phyloP scores from a whole-genome alignment of 2,329 filamentous ascomycete genomes.

The Ophiocordyceps unilateralis region DNA sequence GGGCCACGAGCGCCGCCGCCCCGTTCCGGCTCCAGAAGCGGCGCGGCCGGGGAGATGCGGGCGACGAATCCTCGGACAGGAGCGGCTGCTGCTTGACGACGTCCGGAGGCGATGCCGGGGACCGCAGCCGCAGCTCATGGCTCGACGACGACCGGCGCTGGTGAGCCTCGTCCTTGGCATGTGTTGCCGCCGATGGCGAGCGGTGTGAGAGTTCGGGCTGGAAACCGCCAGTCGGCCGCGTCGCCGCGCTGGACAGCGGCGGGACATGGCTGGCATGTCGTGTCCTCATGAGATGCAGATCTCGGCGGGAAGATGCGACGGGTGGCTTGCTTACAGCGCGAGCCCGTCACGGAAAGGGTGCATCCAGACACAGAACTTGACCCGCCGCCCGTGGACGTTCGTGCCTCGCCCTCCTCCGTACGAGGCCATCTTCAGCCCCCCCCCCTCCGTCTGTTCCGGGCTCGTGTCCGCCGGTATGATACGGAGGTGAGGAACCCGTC shows the following conservation, averaged over 20 bases:
- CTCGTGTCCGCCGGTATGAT: background rate
- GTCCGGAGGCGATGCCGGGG: background rate
- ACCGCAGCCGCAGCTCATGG: background rate
- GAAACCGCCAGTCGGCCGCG: too few relatives aligned
- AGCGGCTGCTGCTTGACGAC: background rate
- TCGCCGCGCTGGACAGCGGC: background rate
- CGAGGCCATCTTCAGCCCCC: background rate
- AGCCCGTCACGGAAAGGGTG: background rate
- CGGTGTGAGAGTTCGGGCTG: background rate
- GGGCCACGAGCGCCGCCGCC: slow-evolving; percentile 54
- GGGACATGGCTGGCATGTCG: background rate
- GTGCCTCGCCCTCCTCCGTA: too few relatives aligned
- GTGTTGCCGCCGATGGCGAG: background rate
- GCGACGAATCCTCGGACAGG: background rate
- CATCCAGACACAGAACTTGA: too few relatives aligned
- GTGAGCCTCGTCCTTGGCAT: background rate
- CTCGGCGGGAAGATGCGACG: background rate
- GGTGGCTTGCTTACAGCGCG: background rate
- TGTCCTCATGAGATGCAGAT: background rate
- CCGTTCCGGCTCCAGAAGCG: slow-evolving; percentile 48
- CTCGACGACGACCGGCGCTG: background rate
- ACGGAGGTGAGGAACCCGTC: background rate
- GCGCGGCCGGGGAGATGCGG: slow-evolving; percentile 7
- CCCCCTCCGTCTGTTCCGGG: background rate
- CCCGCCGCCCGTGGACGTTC: too few relatives aligned